Evolutionary conservation across 257 asterid genomes (phyloP).

Genomic region (Cordia subcordata): DNA sequence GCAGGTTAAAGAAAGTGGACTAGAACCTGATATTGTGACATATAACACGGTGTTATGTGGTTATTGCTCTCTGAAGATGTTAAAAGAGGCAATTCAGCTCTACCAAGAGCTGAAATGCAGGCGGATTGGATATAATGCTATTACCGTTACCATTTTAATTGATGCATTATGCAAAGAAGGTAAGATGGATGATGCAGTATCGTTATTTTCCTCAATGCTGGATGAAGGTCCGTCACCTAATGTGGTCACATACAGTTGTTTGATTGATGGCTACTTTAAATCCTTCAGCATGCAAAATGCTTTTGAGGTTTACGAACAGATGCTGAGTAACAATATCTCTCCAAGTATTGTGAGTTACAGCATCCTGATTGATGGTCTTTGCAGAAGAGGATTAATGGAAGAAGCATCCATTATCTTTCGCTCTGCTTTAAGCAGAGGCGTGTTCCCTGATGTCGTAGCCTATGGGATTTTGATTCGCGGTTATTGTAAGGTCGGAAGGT

Average conservation of each 20-base stretch:
- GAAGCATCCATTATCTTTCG: slow-evolving; percentile 25
- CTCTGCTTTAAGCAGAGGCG: slow-evolving; percentile 23
- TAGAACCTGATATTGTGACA: slow-evolving; percentile 36
- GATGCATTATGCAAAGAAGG: slow-evolving; percentile 39
- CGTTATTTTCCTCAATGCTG: slow-evolving; percentile 25
- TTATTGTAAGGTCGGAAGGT: slow-evolving; percentile 30
- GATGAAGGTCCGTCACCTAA: slow-evolving; percentile 28
- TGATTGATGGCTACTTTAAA: slow-evolving; percentile 35
- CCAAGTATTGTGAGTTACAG: slow-evolving; percentile 37
- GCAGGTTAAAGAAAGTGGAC: slow-evolving; percentile 24
- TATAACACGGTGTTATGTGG: slow-evolving; percentile 31
- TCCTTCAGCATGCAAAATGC: slow-evolving; percentile 18
- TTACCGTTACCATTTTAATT: slow-evolving; percentile 29
- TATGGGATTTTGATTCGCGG: slow-evolving; percentile 37
- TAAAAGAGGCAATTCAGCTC: slow-evolving; percentile 25
- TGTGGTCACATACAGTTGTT: slow-evolving; percentile 37
- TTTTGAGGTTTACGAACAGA: slow-evolving; percentile 25
- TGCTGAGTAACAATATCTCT: slow-evolving; percentile 26
- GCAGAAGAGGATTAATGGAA: slow-evolving; percentile 31
- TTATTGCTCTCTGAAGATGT: slow-evolving; percentile 31
- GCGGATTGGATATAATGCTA: slow-evolving; percentile 12
- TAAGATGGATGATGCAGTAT: slow-evolving; percentile 29
- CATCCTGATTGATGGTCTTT: slow-evolving; percentile 36
- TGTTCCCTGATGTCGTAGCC: slow-evolving; percentile 31
- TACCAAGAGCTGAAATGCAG: slow-evolving; percentile 24